Conservation (phyloP, 163 green algal species). For the Scenedesmus sp. region DNA sequence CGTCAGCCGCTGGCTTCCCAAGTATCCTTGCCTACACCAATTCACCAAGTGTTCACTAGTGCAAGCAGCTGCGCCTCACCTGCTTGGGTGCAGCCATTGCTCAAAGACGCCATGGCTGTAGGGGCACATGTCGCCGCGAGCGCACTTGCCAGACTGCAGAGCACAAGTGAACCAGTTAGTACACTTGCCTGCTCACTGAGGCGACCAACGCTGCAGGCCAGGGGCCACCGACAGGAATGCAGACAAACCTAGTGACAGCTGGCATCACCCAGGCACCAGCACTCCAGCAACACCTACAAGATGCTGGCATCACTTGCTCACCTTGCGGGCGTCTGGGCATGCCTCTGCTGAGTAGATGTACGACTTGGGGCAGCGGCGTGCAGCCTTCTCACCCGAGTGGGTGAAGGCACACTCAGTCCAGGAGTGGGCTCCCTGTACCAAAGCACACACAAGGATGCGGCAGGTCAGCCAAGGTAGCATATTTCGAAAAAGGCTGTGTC, state of each 20-base stretch:
- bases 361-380: conserved; percentile 75
- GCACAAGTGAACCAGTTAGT: neutral
- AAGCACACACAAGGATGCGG: neutral
- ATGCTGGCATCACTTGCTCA: neutral
- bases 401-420: conserved; percentile 89
- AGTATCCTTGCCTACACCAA: neutral
- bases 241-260: neutral
- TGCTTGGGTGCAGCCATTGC: conserved; percentile 90
- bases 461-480: neutral
- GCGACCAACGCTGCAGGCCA: neutral
- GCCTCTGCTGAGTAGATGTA: conserved; percentile 87
- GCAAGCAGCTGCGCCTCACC: conserved; percentile 32
- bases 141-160: conserved; percentile 67
- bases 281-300: neutral
- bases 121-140: conserved; percentile 83
- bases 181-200: neutral
- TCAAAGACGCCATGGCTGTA: conserved; percentile 95
- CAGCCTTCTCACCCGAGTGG: conserved; percentile 76
- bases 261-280: neutral
- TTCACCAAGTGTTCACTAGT: neutral
- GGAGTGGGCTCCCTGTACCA: conserved; percentile 73
- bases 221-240: neutral
- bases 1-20: neutral
- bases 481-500: neutral
- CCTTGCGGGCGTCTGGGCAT: conserved; percentile 91